These are phyloP conservation scores for Aspergillus fumigatus DNA, from an alignment of 2,329 filamentous ascomycete genomes.

Conservation along the genomic window DNA sequence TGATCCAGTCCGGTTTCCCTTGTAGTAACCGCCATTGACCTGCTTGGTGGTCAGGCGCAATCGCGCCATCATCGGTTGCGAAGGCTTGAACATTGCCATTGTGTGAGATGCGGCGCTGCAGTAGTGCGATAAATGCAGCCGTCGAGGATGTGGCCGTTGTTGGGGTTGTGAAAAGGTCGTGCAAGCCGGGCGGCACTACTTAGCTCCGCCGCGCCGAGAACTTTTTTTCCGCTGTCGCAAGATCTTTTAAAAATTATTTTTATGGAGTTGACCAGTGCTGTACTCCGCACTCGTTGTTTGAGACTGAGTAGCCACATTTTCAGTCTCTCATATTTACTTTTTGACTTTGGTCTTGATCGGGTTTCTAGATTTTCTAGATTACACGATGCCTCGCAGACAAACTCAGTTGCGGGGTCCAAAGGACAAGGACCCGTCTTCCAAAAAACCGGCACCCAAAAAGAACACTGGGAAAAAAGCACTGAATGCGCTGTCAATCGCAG, in stretches of 20 bases:
- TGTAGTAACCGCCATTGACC: conserved; percentile 92
- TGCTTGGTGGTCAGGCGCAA: conserved; percentile 91
- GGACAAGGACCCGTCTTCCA: conserved; percentile 33
- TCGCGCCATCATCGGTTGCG: conserved; percentile 56
- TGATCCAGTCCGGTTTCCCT: conserved; percentile 83
- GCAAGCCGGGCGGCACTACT: conserved; percentile 24
- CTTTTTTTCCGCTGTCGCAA: conserved; percentile 25
- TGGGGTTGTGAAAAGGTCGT: conserved; percentile 19
- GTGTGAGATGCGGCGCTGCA: not conserved
- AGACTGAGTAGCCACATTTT: conserved; percentile 12
- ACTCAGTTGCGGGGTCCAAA: conserved; percentile 38
- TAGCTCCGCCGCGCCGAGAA: conserved; percentile 29
- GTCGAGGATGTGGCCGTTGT: conserved; percentile 1
- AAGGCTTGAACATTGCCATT: conserved; percentile 40
- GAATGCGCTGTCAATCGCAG: conserved; percentile 63
- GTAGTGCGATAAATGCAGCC: not conserved
- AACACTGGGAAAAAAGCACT: conserved; percentile 47
- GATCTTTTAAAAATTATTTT: conserved; percentile 23
- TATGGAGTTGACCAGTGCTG: conserved; percentile 2
- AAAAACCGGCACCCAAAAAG: conserved; percentile 47
- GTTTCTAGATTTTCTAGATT: conserved; percentile 1
- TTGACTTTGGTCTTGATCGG: conserved; percentile 2
- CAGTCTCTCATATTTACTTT: conserved; percentile 7
- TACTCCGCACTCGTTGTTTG: conserved; percentile 4
- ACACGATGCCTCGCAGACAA: conserved; percentile 38